These are phyloP conservation scores for Plasmodium chabaudi DNA, from an alignment of 169 alveolate species.

Conservation along the genomic window DNA sequence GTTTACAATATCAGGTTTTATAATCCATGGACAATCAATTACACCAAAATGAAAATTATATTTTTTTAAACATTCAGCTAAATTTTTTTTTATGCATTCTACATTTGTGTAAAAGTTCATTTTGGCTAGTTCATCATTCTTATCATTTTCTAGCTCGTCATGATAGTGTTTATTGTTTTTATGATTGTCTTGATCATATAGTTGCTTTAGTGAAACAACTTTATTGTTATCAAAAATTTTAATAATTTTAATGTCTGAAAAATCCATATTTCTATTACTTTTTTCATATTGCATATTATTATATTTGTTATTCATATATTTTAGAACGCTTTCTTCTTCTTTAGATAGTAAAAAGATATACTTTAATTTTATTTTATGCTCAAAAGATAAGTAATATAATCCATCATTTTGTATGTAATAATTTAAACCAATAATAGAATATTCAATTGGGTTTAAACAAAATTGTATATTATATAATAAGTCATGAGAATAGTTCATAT, in stretches of 20 bases:
- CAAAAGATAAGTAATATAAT: slow-evolving; percentile 47
- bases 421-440: slow-evolving; percentile 66
- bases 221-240: slow-evolving; percentile 20
- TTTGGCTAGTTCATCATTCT: not conserved
- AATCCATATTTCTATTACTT: slow-evolving; percentile 3
- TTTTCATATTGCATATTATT: slow-evolving; percentile 22
- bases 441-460: slow-evolving; percentile 58
- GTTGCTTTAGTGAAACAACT: slow-evolving; percentile 10
- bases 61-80: slow-evolving; percentile 9
- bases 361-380: slow-evolving; percentile 40
- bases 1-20: slow-evolving; percentile 39
- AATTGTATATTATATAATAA: slow-evolving; percentile 64
- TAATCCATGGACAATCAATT: slow-evolving; percentile 60
- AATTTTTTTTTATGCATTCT: slow-evolving; percentile 20
- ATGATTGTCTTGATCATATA: not conserved
- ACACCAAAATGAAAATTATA: slow-evolving; percentile 56
- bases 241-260: slow-evolving; percentile 15
- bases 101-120: slow-evolving; percentile 11
- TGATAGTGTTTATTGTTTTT: not conserved
- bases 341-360: slow-evolving; percentile 42
- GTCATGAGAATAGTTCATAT: slow-evolving; percentile 36
- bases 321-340: slow-evolving; percentile 53
- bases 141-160: not conserved
- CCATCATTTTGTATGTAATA: slow-evolving; percentile 71
- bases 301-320: slow-evolving; percentile 22